Conservation (phyloP, 2,329 filamentous ascomycete genomes). For the Monosporascus sp. region DNA sequence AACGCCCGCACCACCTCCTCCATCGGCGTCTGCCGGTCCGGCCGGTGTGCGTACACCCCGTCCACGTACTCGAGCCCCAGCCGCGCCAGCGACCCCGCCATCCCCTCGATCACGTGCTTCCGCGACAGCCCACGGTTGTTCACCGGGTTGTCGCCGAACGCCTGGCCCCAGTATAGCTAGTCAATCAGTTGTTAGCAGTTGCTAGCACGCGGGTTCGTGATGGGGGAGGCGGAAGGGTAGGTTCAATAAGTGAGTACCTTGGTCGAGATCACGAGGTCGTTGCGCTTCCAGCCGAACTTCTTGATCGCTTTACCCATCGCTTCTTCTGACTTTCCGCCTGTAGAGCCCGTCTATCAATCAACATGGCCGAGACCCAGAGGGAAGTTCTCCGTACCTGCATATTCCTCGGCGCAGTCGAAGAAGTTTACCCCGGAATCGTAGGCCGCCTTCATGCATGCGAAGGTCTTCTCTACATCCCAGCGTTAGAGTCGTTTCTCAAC, state of each 20-base stretch:
- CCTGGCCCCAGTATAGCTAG: conserved; percentile 59
- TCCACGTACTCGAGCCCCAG: conserved; percentile 58
- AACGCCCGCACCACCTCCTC: conserved; percentile 66
- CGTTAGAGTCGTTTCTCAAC: background rate
- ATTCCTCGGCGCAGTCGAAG: conserved; percentile 53
- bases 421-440: conserved; percentile 58
- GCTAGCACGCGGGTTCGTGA: background rate
- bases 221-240: background rate
- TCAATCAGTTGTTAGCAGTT: background rate
- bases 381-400: conserved; percentile 12
- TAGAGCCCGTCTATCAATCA: conserved; percentile 30
- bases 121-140: conserved; percentile 64
- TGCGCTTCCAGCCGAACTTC: conserved; percentile 55
- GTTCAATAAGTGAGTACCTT: conserved; percentile 33
- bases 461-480: conserved; percentile 45
- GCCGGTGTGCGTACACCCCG: conserved; percentile 63
- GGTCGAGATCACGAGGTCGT: conserved; percentile 56
- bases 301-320: conserved; percentile 57
- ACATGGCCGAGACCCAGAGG: background rate
- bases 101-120: conserved; percentile 66
- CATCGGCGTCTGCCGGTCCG: conserved; percentile 63
- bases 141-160: conserved; percentile 54
- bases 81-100: conserved; percentile 52
- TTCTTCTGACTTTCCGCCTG: conserved; percentile 55
- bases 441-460: conserved; percentile 56